Evolutionary conservation across 2,329 filamentous ascomycete species (phyloP).

Genomic region (Claviceps monticola): DNA sequence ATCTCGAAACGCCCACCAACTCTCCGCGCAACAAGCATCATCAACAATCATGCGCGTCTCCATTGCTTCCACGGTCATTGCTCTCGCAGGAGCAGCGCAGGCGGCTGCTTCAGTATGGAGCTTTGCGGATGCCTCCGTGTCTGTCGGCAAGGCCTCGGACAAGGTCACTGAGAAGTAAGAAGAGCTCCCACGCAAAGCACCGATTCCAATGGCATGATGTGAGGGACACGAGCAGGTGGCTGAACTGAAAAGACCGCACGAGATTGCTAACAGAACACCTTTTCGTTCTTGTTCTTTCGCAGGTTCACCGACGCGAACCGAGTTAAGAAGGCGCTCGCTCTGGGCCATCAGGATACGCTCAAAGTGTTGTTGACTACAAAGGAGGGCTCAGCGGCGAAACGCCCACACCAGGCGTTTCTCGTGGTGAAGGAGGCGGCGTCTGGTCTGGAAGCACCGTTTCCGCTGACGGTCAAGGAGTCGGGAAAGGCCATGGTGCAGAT

Average conservation of each 20-base stretch:
- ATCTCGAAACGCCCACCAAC: slow-evolving; percentile 9
- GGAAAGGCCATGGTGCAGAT: slow-evolving; percentile 78
- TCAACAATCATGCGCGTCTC: slow-evolving; percentile 23
- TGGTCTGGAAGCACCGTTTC: slow-evolving; percentile 76
- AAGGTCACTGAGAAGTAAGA: slow-evolving; percentile 53
- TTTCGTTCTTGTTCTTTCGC: not conserved
- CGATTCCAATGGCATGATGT: not conserved
- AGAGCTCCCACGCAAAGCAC: slow-evolving; percentile 2
- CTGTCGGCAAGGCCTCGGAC: slow-evolving; percentile 52
- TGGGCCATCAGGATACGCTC: slow-evolving; percentile 58
- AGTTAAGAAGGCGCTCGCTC: slow-evolving; percentile 47
- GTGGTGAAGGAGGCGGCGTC: slow-evolving; percentile 60
- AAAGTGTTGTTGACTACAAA: slow-evolving; percentile 73
- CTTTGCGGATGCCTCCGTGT: slow-evolving; percentile 59
- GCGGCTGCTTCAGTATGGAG: slow-evolving; percentile 52
- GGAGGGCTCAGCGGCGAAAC: slow-evolving; percentile 64
- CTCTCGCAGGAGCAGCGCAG: slow-evolving; percentile 35
- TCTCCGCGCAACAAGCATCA: too few species aligned
- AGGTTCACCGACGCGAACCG: slow-evolving; percentile 48
- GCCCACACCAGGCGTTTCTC: slow-evolving; percentile 89
- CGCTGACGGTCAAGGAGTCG: slow-evolving; percentile 69
- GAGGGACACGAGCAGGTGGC: too few species aligned
- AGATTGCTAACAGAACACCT: not conserved
- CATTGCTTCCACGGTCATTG: slow-evolving; percentile 25
- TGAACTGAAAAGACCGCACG: too few species aligned